Base-by-base conservation (phyloP, 352 stramenopile genomes). In the Lagenidium giganteum region DNA sequence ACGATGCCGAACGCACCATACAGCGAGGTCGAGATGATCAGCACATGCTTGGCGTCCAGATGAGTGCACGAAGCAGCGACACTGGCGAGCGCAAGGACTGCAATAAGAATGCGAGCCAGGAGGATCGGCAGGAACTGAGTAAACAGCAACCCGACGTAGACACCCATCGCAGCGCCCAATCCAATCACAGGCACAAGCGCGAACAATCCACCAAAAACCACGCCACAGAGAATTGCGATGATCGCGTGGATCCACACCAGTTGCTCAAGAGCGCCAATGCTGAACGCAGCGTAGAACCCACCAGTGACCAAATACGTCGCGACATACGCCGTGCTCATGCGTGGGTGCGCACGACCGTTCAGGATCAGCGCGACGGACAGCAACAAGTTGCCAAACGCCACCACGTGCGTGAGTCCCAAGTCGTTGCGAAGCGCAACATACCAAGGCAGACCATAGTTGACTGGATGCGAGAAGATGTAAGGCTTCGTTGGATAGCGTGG, bases 401-500 rank as follows among this genome's bases (percentile, higher is more conserved):
- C 83, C 13, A 81, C 34, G 20, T 64, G 48, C 16, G 67, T 41
- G 1, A 93, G 51, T 4, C 26, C 59, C 3, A 50, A 31, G 18
- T 85, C 73, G 3, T 90, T 54, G 21, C 51, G 63, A 21, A 95
- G 47, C 18, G 78, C 74, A 12, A 75, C 64, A 28, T 95, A 95
- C 80, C 81, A 95, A 12, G 83, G 74, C 3, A 95, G 62, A 26
- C 83, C 83, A 47, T 86, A 95, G 18, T 81, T 55, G 8, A 90
- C 83, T 2, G 83, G 83, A 58, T 97, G 87, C 29, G 70, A 61
- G 32, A 87, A 87, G 54, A 98, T 98, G 76, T 83, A 98, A 12
- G 85, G 56, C 5, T 63, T 77, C 11, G 94, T 98, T 16, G 91
- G 92, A 42, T 91, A 97, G 3, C 75, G 71, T 16, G 71, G 51